A percentile compares a stretch with the other conserved stretches of the same genome.
Evolutionary conservation across 352 stramenopile genomes (phyloP).

Genomic region (Globisporangium paroecandrum): DNA sequence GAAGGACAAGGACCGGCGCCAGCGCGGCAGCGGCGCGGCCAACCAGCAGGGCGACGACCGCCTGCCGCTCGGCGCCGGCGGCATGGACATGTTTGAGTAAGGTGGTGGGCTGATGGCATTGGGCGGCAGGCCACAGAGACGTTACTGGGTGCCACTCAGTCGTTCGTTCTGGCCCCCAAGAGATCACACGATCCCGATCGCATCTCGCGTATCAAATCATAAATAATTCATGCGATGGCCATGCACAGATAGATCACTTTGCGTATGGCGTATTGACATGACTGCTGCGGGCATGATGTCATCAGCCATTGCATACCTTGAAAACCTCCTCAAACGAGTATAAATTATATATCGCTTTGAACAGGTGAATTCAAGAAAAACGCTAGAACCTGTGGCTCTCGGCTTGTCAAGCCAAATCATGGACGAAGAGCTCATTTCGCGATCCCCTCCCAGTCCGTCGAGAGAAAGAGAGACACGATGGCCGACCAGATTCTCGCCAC

Average conservation of each 20-base stretch:
- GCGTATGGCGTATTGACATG: neutral
- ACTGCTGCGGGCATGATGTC: neutral
- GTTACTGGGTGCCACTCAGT: neutral
- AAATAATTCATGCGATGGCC: neutral
- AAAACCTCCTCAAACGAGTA: neutral
- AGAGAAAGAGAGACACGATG: neutral
- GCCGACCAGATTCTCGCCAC: slow-evolving; percentile 15
- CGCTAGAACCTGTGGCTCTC: neutral
- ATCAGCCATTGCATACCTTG: neutral
- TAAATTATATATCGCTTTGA: neutral
- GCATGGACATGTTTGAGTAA: slow-evolving; percentile 62
- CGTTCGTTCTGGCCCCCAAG: neutral
- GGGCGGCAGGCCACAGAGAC: neutral
- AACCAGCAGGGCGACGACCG: slow-evolving; percentile 49
- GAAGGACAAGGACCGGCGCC: slow-evolving; percentile 76
- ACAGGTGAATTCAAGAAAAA: neutral
- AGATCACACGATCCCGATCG: neutral
- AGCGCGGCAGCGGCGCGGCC: slow-evolving; percentile 36
- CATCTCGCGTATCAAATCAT: neutral
- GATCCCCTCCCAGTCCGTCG: neutral
- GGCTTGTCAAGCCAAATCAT: neutral
- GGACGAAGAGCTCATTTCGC: neutral
- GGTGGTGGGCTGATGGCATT: neutral
- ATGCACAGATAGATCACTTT: neutral
- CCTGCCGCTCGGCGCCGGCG: slow-evolving; percentile 27